These are phyloP conservation scores for Pichia thaimueangensis DNA, from an alignment of 805 yeast species.

Conservation along the genomic window DNA sequence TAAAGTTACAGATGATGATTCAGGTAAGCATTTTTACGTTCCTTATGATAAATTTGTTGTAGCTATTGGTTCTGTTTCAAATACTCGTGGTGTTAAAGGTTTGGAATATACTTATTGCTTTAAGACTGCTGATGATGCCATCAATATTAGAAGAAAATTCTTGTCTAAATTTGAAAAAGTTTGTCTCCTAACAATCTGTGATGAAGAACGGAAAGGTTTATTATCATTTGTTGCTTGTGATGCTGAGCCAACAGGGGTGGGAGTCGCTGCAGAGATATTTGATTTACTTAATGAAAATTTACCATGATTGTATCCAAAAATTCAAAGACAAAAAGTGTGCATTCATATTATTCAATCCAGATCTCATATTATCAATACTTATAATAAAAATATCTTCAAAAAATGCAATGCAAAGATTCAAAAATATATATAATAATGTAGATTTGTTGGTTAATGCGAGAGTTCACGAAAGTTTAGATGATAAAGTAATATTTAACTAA, in stretches of 20 bases:
- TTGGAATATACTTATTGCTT: conserved; percentile 83
- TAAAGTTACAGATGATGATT: conserved; percentile 45
- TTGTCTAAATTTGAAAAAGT: conserved; percentile 89
- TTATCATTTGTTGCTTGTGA: conserved; percentile 90
- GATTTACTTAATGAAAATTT: conserved; percentile 91
- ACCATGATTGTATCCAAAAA: conserved; percentile 79
- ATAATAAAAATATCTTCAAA: conserved; percentile 59
- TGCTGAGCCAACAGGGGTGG: conserved; percentile 98
- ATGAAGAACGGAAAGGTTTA: conserved; percentile 73
- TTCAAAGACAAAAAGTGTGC: conserved; percentile 65
- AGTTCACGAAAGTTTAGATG: conserved; percentile 76
- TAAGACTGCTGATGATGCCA: conserved; percentile 86
- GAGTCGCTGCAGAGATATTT: conserved; percentile 91
- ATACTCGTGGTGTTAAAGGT: conserved; percentile 93
- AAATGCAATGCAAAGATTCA: conserved; percentile 75
- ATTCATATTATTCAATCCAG: conserved; percentile 86
- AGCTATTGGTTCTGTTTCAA: conserved; percentile 92
- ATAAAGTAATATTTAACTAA: conserved; percentile 54
- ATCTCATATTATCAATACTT: conserved; percentile 78
- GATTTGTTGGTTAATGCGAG: conserved; percentile 75
- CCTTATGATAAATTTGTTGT: conserved; percentile 78
- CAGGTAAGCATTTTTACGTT: conserved; percentile 40
- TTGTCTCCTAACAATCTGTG: conserved; percentile 60
- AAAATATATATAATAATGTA: conserved; percentile 56
- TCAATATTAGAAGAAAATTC: conserved; percentile 69